phyloP scores from a whole-genome alignment of 2,329 filamentous ascomycete genomes.

The Leptographium radiaticola region DNA sequence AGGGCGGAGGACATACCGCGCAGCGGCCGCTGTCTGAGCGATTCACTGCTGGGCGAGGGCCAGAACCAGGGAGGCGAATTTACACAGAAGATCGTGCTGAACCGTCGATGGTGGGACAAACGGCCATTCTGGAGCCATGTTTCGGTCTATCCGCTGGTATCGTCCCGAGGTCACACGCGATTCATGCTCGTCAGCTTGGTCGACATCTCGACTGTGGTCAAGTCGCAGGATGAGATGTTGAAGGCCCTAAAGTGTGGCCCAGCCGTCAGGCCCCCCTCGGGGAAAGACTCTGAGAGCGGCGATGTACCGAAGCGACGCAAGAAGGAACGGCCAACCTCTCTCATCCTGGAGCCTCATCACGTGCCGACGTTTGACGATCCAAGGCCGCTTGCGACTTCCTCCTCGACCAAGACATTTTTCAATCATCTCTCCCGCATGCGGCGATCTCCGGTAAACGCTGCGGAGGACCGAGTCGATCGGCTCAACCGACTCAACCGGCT shows the following conservation, averaged over 20 bases:
- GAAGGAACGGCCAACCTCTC: neutral
- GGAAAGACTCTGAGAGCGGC: neutral
- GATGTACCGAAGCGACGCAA: neutral
- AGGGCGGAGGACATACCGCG: constrained; percentile 31
- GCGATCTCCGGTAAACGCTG: neutral
- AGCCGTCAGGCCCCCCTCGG: constrained; percentile 9
- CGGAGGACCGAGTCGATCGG: neutral
- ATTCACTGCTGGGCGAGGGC: constrained; percentile 23
- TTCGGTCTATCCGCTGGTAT: constrained; percentile 37
- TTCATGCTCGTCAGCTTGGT: constrained; percentile 45
- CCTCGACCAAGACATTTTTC: constrained; percentile 6
- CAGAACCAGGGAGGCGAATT: constrained; percentile 17
- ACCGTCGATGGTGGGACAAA: constrained; percentile 31
- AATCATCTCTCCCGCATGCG: constrained; percentile 9
- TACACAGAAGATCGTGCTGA: constrained; percentile 27
- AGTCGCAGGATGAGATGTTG: constrained; percentile 35
- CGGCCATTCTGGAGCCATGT: constrained; percentile 44
- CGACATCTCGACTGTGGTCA: constrained; percentile 41
- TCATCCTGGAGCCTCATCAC: neutral
- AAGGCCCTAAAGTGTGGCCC: constrained; percentile 30
- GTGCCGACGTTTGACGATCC: neutral
- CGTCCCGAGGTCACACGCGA: constrained; percentile 30
- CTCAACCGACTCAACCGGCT: too few species aligned
- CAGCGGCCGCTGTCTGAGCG: constrained; percentile 37
- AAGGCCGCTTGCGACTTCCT: neutral